Evolutionary conservation across 768 basidiomycete species (phyloP).

Genomic region (Candolleomyces efflorescens): DNA sequence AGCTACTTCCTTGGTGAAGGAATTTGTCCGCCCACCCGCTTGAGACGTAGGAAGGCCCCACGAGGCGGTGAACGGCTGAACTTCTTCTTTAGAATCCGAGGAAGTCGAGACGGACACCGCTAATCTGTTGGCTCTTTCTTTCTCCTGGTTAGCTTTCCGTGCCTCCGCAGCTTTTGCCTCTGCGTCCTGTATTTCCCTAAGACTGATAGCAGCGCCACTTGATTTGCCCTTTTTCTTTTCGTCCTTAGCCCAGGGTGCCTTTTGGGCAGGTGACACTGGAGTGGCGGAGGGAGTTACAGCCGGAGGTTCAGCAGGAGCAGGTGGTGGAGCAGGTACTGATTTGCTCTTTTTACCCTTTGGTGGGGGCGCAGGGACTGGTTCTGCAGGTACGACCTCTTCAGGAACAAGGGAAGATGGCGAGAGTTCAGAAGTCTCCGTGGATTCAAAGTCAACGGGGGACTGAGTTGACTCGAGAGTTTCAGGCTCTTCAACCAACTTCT

Average conservation of each 20-base stretch:
- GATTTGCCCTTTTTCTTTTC: conserved; percentile 59
- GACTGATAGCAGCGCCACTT: conserved; percentile 57
- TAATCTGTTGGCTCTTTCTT: conserved; percentile 57
- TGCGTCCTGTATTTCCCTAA: conserved; percentile 94
- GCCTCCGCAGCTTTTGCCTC: conserved; percentile 80
- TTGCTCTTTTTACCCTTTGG: conserved; percentile 5
- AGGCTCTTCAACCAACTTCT: background rate
- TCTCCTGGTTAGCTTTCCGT: conserved; percentile 62
- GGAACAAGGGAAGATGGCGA: background rate
- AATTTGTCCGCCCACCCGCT: conserved; percentile 47
- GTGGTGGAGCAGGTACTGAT: background rate
- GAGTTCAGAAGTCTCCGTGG: background rate
- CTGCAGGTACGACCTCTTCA: conserved; percentile 13
- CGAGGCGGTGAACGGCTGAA: conserved; percentile 61
- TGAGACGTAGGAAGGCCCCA: conserved; percentile 91
- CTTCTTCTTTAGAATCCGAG: conserved; percentile 47
- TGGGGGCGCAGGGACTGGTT: conserved; percentile 12
- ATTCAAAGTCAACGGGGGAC: too few relatives aligned
- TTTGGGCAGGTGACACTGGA: conserved; percentile 5
- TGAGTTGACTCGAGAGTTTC: background rate
- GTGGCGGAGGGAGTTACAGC: conserved; percentile 1
- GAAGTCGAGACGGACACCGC: conserved; percentile 38
- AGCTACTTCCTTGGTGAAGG: conserved; percentile 38
- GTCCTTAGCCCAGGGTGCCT: conserved; percentile 12
- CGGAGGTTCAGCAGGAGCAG: conserved; percentile 9